phyloP scores from a whole-genome alignment of 2,329 filamentous ascomycete species.

The Coniochaeta prunicola region DNA sequence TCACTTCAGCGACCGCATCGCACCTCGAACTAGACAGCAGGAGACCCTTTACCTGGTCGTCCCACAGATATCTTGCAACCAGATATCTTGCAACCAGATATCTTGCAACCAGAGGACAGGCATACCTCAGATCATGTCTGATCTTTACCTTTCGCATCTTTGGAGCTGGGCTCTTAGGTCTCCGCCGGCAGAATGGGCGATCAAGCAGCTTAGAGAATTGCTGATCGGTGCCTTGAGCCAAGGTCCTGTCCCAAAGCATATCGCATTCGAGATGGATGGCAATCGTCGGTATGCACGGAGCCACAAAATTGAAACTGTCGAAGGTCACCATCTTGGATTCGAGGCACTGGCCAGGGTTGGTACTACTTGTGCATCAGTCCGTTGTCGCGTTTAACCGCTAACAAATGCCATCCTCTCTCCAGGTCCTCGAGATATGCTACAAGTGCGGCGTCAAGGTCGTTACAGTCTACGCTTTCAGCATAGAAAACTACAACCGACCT shows the following conservation, averaged over 20 bases:
- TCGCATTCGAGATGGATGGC: slow-evolving; percentile 99
- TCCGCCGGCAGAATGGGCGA: slow-evolving; percentile 85
- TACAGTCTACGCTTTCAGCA: slow-evolving; percentile 96
- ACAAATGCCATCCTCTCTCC: not conserved
- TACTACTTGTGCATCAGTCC: slow-evolving; percentile 9
- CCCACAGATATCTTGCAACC: too few species aligned
- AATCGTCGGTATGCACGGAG: slow-evolving; percentile 87
- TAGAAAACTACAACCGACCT: slow-evolving; percentile 97
- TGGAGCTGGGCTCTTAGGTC: slow-evolving; percentile 73
- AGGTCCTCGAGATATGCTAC: slow-evolving; percentile 97
- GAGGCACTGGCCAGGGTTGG: slow-evolving; percentile 82
- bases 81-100: too few species aligned
- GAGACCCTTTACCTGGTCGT: too few species aligned
- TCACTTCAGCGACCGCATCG: too few species aligned
- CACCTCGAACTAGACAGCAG: too few species aligned
- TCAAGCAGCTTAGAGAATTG: slow-evolving; percentile 71
- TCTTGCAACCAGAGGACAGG: not conserved
- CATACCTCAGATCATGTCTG: slow-evolving; percentile 35
- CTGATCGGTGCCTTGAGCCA: slow-evolving; percentile 84
- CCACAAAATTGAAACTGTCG: slow-evolving; percentile 90
- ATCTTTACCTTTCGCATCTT: slow-evolving; percentile 41
- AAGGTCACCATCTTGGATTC: slow-evolving; percentile 93
- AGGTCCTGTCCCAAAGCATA: slow-evolving; percentile 86
- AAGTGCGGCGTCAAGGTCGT: slow-evolving; percentile 95
- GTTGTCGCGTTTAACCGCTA: slow-evolving; percentile 10